phyloP scores from a whole-genome alignment of 179 eudicot species.

The Dionaea muscipula region DNA sequence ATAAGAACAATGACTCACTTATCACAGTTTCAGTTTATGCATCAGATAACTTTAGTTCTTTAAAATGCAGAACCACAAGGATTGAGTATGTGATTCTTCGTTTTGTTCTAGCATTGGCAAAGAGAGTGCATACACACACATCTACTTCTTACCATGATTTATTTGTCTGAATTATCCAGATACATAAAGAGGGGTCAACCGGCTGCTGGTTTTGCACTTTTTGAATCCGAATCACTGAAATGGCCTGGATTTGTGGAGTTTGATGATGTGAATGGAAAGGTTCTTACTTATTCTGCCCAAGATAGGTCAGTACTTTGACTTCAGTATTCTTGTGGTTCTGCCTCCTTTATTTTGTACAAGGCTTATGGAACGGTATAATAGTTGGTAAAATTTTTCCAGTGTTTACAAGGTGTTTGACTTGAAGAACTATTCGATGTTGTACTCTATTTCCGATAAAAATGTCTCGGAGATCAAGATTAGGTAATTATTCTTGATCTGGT shows the following conservation, averaged over 20 bases:
- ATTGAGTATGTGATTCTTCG: constrained; percentile 49
- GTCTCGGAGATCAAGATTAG: constrained; percentile 90
- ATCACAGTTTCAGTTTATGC: constrained; percentile 92
- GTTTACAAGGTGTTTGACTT: constrained; percentile 89
- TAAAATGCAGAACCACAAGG: constrained; percentile 85
- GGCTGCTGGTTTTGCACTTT: constrained; percentile 82
- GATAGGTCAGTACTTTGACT: constrained; percentile 42
- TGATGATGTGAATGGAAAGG: constrained; percentile 93
- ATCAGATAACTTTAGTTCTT: constrained; percentile 77
- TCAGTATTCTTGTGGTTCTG: neutral
- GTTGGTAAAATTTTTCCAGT: constrained; percentile 25
- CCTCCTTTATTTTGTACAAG: neutral
- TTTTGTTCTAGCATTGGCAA: neutral
- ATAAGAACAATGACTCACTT: constrained; percentile 84
- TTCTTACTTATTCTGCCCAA: constrained; percentile 87
- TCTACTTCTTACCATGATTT: constrained; percentile 1
- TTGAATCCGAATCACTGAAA: constrained; percentile 79
- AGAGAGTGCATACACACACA: neutral
- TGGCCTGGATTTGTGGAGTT: constrained; percentile 98
- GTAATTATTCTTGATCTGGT: constrained; percentile 20
- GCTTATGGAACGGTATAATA: constrained; percentile 3
- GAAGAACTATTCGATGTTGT: constrained; percentile 74
- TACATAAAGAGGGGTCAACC: constrained; percentile 79
- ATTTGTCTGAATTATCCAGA: constrained; percentile 21
- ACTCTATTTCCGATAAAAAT: constrained; percentile 75